Evolutionary conservation across 2,329 filamentous ascomycete genomes (phyloP), one percentile per base, ranked within the genome.

Genomic region (Chrysoporthe cubensis): DNA sequence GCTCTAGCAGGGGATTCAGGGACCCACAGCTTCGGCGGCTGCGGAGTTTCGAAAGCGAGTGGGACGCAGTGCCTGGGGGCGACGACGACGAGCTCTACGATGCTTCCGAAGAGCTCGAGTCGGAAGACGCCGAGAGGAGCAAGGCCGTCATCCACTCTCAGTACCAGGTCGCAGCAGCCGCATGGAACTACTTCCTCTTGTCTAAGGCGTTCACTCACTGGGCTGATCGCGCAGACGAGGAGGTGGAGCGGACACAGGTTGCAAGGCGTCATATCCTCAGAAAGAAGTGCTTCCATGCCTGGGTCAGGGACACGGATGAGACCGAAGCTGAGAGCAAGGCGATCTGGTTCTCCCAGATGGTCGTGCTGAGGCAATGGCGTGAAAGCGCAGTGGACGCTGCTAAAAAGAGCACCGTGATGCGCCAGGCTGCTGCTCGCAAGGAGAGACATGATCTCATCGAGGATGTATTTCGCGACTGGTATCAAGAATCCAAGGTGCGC

Each of bases 261-360:
- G 92, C 91, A 26, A 85, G 91, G 70, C 83, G 88, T 70, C 91
- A 93, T 75, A 88, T 94, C 69, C 80, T 96, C 65, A 84, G 90
- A 66, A 87, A 86, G 14, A 86, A 87, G 66, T 90, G 89, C 69
- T 93, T 92, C 76, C 87, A 86, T 67, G 87, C 87, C 8, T 93
- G 91, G 91, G 83, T 86, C 37, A 84, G 88, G 67, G 87, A 91
- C 65, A 65, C 44, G 43, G 68, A 70, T 18, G 68, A 68, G 56
- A 65, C 83, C 1, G 82, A 87, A 62, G 89, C 91, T 71, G 84
- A 88, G 56, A 73, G 80, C 52, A 86, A 85, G 71, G 82, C 83
- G 16, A 78, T 80, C 32, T 80, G 69, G 50, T 76, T 79, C 37
- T 66, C 71, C 34, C 69, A 76, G 14, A 66, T 69, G 52, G 66